Evolutionary conservation across 768 basidiomycete species (phyloP).

Genomic region (Megacollybia marginata): DNA sequence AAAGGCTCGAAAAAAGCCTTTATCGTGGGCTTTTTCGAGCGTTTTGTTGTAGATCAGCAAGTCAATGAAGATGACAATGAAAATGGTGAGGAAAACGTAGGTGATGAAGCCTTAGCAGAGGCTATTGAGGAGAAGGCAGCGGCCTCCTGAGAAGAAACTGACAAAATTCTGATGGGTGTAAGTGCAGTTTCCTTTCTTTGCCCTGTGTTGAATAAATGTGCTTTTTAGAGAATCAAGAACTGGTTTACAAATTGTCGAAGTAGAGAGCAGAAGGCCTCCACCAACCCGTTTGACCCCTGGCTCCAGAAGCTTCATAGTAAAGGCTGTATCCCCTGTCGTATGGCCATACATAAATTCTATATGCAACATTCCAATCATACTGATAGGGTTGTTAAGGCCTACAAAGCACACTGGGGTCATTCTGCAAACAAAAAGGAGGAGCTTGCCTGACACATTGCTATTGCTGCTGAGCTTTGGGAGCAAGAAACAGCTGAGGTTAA

Average conservation of each 20-base stretch:
- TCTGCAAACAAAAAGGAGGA: neutral
- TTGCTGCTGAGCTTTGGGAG: neutral
- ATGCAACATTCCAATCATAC: neutral
- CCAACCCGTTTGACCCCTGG: neutral
- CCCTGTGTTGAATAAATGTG: no score
- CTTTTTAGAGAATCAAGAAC: neutral
- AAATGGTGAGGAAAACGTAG: neutral
- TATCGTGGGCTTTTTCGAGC: no score
- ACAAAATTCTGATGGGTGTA: no score
- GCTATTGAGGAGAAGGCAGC: neutral
- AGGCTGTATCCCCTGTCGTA: neutral
- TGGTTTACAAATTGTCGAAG: neutral
- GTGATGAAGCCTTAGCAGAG: neutral
- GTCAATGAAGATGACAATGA: neutral
- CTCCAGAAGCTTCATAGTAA: neutral
- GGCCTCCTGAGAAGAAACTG: neutral
- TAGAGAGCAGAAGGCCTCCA: neutral
- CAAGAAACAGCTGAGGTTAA: neutral
- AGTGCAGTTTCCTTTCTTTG: no score
- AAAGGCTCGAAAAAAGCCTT: no score
- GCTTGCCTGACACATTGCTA: neutral
- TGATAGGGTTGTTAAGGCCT: neutral
- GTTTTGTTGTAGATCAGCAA: no score
- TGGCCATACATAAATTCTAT: neutral
- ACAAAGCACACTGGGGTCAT: neutral